Percentiles rank a stretch among this genome's conserved stretches.
Evolutionary conservation across 2,329 filamentous ascomycete genomes (phyloP).

Genomic region (Colletotrichum navitas): DNA sequence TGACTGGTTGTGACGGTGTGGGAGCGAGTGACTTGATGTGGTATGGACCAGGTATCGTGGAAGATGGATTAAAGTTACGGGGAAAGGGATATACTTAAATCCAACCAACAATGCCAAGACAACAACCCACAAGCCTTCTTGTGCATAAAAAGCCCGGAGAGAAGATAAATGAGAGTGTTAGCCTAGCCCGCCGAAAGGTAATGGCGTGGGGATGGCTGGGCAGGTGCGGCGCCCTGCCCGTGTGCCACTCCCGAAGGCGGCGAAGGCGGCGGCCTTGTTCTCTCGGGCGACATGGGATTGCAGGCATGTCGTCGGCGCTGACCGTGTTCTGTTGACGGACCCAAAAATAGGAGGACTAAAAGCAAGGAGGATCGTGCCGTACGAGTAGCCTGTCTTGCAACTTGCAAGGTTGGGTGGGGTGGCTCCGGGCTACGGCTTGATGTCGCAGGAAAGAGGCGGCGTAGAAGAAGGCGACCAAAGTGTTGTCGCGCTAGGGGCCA

Average conservation of each 20-base stretch:
- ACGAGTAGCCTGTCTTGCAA: constrained; percentile 22
- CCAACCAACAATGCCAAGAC: constrained; percentile 16
- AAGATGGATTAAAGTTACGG: not conserved
- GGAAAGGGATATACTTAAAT: constrained; percentile 32
- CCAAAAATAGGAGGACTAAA: constrained; percentile 22
- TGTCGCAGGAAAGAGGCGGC: constrained; percentile 20
- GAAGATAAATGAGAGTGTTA: constrained; percentile 23
- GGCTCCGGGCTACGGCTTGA: constrained; percentile 13
- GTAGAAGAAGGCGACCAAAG: constrained; percentile 15
- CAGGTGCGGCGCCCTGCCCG: constrained; percentile 27
- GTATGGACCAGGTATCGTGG: not conserved
- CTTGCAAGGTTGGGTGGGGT: constrained; percentile 7
- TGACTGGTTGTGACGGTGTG: constrained; percentile 11
- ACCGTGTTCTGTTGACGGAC: not conserved
- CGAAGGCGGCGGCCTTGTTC: constrained; percentile 32
- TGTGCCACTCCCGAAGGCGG: constrained; percentile 27
- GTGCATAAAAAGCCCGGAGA: constrained; percentile 24
- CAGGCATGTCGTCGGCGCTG: constrained; percentile 7
- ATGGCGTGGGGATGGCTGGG: constrained; percentile 29
- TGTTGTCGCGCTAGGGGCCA: constrained; percentile 16
- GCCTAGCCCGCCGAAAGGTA: constrained; percentile 17
- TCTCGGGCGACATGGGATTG: constrained; percentile 22
- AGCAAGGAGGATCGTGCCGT: constrained; percentile 28
- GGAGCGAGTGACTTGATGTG: constrained; percentile 25
- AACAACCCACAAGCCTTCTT: not conserved